Evolutionary conservation across 1,139 yeast species (phyloP), one percentile per base, ranked within the genome.

Genomic region (Debaryomyces sp.): DNA sequence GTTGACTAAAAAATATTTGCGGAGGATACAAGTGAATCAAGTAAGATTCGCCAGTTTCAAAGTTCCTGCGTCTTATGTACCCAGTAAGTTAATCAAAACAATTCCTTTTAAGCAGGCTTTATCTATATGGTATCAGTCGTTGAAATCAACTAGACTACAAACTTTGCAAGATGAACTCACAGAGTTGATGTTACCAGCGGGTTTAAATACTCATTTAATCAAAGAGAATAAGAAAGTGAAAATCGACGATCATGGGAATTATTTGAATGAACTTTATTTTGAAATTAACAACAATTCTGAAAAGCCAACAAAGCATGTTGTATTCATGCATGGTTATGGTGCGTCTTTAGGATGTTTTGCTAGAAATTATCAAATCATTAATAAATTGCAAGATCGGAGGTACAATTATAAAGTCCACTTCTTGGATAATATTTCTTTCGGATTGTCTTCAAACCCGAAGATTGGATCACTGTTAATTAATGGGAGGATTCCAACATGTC

Each of bases 331-430:
- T 63, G 99, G 99, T 0, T 91, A 89, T 65, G 97, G 96, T 0
- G 96, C 98, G 0, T 87, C 96, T 0, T 75, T 87, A n/a, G 94
- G 95, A 21, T 87, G 94, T 61, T 94, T 84, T 70, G 91, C 90
- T 56, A 75, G 91, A 48, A 92, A 89, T 60, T 82, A 90, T 54
- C 82, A 78, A 48, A 45, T 80, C 59, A 38, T 72, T 79, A 63
- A 73, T 51, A 55, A 65, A 23, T 64, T 75, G 69, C 51, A 56
- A 66, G 68, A 70, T 66, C 30, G 75, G 71, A 46, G 75, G 64
- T 63, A 73, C 64, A 62, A 78, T 59, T 70, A 71, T 59, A 68
- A 78, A 46, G 60, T 92, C 7, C 94, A 89, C 63, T 87, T 92
- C 24, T 68, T 94, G 29, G 99, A 94, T 62, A 77, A 90, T 61